phyloP scores from a whole-genome alignment of 352 stramenopile genomes.

The Pythium aquatile region DNA sequence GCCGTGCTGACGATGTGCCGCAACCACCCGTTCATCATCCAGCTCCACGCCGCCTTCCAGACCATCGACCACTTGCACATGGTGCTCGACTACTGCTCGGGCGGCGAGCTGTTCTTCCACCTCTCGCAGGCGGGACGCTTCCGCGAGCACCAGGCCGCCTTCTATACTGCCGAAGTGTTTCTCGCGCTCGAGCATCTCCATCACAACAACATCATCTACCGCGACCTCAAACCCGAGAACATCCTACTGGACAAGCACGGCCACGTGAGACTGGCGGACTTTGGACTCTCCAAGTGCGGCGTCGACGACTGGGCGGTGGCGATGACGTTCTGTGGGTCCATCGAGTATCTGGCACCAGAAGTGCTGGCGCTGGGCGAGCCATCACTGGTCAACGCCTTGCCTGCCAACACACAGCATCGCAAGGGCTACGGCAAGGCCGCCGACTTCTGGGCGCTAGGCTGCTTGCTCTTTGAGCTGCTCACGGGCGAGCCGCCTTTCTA shows the following conservation, averaged over 20 bases:
- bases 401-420: constrained; percentile 4
- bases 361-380: constrained; percentile 56
- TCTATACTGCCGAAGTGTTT: constrained; percentile 88
- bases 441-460: constrained; percentile 88
- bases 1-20: constrained; percentile 86
- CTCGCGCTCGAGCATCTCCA: constrained; percentile 80
- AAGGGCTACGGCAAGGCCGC: constrained; percentile 84
- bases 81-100: constrained; percentile 75
- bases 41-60: constrained; percentile 87
- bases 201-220: constrained; percentile 76
- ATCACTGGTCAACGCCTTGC: constrained; percentile 14
- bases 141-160: constrained; percentile 68
- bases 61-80: constrained; percentile 76
- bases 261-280: constrained; percentile 88
- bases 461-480: constrained; percentile 89
- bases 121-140: constrained; percentile 76
- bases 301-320: constrained; percentile 62
- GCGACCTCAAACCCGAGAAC: constrained; percentile 92
- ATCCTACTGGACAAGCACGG: constrained; percentile 86
- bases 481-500: constrained; percentile 87
- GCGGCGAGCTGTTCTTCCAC: constrained; percentile 85
- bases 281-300: constrained; percentile 83
- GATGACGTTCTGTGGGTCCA: constrained; percentile 85
- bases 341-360: constrained; percentile 86
- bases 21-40: constrained; percentile 91